Conservation (phyloP, 1,284 basidiomycete genomes). For the Peniophora sp. region DNA sequence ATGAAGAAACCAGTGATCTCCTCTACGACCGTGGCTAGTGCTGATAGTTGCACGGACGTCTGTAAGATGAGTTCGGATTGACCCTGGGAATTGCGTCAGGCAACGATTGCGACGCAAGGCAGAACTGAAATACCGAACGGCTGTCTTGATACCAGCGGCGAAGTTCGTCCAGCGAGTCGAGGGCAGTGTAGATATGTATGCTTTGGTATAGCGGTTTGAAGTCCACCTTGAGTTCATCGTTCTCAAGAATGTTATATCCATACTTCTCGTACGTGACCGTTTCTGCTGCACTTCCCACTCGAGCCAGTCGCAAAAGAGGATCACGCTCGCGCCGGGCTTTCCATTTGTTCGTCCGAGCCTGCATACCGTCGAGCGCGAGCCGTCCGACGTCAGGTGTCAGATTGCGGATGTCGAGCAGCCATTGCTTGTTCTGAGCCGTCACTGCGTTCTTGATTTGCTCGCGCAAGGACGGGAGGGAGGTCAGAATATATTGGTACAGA, state of each 20-base stretch:
- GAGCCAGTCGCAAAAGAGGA: conserved; percentile 62
- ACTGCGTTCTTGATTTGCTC: conserved; percentile 89
- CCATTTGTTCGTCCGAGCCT: conserved; percentile 81
- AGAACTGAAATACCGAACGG: conserved; percentile 55
- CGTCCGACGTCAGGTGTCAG: conserved; percentile 82
- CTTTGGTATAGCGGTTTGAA: conserved; percentile 96
- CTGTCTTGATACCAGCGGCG: conserved; percentile 94
- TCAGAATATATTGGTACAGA: conserved; percentile 87
- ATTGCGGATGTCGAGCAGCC: conserved; percentile 93
- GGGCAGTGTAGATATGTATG: conserved; percentile 92
- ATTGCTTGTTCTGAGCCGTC: conserved; percentile 92
- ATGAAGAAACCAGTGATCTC: conserved; percentile 99
- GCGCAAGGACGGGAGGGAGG: conserved; percentile 86
- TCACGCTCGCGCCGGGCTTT: conserved; percentile 74
- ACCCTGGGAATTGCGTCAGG: conserved; percentile 43
- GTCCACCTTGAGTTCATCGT: conserved; percentile 83
- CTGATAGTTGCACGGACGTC: conserved; percentile 40
- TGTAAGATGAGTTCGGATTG: conserved; percentile 97
- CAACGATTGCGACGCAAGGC: conserved; percentile 1
- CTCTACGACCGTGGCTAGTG: conserved; percentile 66
- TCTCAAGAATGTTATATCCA: conserved; percentile 94
- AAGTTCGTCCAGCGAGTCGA: conserved; percentile 85
- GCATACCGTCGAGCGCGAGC: conserved; percentile 89
- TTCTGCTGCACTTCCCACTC: conserved; percentile 94
- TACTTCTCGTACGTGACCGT: conserved; percentile 89